Evolutionary conservation across 306 rosid genomes (phyloP), one percentile per base, ranked within the genome.

Genomic region (Lotus japonicus): DNA sequence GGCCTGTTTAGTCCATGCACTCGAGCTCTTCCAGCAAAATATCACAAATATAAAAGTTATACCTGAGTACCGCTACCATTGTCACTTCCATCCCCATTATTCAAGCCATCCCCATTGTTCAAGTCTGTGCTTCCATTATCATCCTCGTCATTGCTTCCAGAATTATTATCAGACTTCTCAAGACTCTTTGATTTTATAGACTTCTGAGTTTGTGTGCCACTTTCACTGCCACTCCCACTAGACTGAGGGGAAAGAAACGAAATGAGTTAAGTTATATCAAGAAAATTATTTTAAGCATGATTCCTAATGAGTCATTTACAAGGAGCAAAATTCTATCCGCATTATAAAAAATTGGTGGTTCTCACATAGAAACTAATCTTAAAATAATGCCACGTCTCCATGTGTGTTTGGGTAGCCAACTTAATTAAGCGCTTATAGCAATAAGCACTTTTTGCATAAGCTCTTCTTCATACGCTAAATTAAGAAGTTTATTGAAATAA

Each of bases 61-160:
- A 92, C 97, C 96, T 92, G 97, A 64, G 95, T 87, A 64, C 90
- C 96, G 74, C 96, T 92, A 64, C 96, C 97, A 57, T 85, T 80
- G 68, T 87, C 97, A 71, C 96, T 89, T 67, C 88, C 90, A 75
- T 73, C 88, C 63, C 80, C 86, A 55, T 71, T 73, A 77, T 87
- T 85, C 69, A 31, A 31, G 36, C 88, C 90, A 75, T 73, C 89
- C 63, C 79, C 86, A 55, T 71, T 73, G 77, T 87, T 85, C 71
- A 85, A 60, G 76, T 88, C 92, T 19, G 31, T 44, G 75, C 94
- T 85, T 80, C 71, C 91, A 78, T 75, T 65, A 48, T 85, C 87
- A 42, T 87, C 91, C 66, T 79, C 92, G 7, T 84, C 96, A 43
- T 85, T 82, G 88, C 97, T 87, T 69, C 95, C 89, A 12, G 55